Percentiles rank a stretch among this genome's conserved stretches.
Evolutionary conservation across 768 basidiomycete genomes (phyloP).

Genomic region (Termitomyces sp.): DNA sequence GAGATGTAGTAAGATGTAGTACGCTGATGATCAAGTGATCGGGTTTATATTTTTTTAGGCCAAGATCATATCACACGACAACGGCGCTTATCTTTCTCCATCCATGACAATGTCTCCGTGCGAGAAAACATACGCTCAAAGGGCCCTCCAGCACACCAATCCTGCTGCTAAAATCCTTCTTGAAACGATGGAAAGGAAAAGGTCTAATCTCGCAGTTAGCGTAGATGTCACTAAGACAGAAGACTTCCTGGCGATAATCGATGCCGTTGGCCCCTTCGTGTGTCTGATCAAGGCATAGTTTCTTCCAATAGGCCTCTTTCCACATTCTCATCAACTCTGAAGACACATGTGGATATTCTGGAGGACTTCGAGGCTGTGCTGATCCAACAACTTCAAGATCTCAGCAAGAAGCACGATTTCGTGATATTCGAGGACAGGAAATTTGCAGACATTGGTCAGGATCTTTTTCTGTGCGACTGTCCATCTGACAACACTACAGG

Average conservation of each 20-base stretch:
- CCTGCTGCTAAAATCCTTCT: constrained; percentile 77
- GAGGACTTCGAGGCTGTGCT: constrained; percentile 81
- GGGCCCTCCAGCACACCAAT: constrained; percentile 57
- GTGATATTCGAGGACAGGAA: constrained; percentile 98
- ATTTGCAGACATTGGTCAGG: constrained; percentile 94
- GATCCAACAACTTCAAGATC: constrained; percentile 60
- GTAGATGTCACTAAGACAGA: constrained; percentile 84
- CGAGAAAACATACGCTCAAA: constrained; percentile 54
- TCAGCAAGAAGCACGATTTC: constrained; percentile 84
- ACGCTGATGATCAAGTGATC: constrained; percentile 4
- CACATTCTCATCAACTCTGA: constrained; percentile 22
- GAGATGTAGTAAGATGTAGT: neutral
- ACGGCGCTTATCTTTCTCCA: neutral
- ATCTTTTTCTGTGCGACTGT: neutral
- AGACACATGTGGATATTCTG: constrained; percentile 97
- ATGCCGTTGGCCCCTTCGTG: constrained; percentile 82
- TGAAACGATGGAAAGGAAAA: constrained; percentile 79
- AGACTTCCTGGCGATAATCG: constrained; percentile 82
- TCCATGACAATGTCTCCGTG: constrained; percentile 27
- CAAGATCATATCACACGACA: constrained; percentile 12
- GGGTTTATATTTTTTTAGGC: constrained; percentile 7
- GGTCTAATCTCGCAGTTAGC: constrained; percentile 90
- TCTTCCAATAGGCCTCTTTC: constrained; percentile 13
- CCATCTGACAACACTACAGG: constrained; percentile 44
- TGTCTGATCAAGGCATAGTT: constrained; percentile 87